Percentiles rank a stretch among this genome's conserved stretches.
Conservation (phyloP, 768 basidiomycete species). For the Candolleomyces eurysporus region DNA sequence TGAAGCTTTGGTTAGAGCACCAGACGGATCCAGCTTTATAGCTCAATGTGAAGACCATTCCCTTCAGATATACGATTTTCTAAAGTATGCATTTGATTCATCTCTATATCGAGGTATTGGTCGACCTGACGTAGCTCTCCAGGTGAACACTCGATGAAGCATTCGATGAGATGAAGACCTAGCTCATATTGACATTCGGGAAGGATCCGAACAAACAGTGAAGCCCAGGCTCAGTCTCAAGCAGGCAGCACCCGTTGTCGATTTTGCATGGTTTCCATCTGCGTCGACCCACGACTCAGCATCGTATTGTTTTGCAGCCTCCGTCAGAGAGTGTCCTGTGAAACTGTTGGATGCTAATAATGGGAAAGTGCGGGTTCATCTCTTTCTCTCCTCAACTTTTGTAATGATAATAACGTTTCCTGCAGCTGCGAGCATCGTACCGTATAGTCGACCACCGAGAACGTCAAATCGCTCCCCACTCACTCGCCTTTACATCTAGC, state of each 20-base stretch:
- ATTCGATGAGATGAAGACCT: neutral
- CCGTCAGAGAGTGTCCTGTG: constrained; percentile 82
- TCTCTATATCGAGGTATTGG: neutral
- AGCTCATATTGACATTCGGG: neutral
- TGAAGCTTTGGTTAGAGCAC: constrained; percentile 48
- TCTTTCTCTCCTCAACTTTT: no score
- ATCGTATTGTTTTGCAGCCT: constrained; percentile 80
- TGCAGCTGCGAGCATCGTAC: constrained; percentile 87
- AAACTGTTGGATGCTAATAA: constrained; percentile 78
- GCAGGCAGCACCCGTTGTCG: constrained; percentile 73
- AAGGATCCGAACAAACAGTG: neutral
- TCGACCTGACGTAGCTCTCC: constrained; percentile 1
- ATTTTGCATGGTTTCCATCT: constrained; percentile 82
- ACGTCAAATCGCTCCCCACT: constrained; percentile 83
- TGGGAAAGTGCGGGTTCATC: constrained; percentile 56
- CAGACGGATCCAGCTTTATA: constrained; percentile 69
- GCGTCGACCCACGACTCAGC: constrained; percentile 58
- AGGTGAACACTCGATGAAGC: neutral
- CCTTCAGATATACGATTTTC: constrained; percentile 57
- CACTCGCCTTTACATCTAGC: constrained; percentile 71
- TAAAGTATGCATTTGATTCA: constrained; percentile 16
- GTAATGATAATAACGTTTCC: neutral
- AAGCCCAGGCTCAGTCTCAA: constrained; percentile 26
- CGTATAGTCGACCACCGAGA: constrained; percentile 93
- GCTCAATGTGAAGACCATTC: constrained; percentile 70